Percentiles rank a stretch among this genome's conserved stretches.
phyloP scores from a whole-genome alignment of 257 asterid genomes.

The Anisodus tanguticus region DNA sequence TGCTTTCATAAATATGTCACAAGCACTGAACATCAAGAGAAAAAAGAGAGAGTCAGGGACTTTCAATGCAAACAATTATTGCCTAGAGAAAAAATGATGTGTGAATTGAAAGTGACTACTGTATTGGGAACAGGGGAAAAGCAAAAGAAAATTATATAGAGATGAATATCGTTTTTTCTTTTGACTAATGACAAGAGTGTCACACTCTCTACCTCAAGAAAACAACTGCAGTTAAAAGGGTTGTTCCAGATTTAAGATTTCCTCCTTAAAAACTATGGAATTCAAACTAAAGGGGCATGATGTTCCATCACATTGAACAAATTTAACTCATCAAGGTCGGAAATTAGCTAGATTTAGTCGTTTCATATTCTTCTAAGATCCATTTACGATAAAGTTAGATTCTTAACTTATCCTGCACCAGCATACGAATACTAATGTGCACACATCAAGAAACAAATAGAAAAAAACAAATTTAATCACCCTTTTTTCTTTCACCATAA shows the following conservation, averaged over 20 bases:
- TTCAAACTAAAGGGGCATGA: background rate
- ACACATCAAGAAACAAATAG: background rate
- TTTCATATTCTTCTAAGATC: background rate
- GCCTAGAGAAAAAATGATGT: background rate
- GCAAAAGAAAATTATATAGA: background rate
- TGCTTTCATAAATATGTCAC: slow-evolving; percentile 5
- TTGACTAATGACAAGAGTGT: background rate
- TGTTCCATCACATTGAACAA: background rate
- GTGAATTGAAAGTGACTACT: background rate
- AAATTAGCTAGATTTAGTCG: background rate
- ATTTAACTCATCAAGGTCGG: background rate
- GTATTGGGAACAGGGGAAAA: background rate
- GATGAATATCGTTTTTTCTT: background rate
- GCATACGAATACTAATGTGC: background rate
- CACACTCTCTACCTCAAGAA: background rate
- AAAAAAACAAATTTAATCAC: background rate
- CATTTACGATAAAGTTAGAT: background rate
- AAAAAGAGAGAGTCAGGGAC: background rate
- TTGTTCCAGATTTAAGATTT: background rate
- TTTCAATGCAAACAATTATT: background rate
- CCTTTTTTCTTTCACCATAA: background rate
- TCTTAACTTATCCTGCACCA: background rate
- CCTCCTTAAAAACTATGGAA: background rate
- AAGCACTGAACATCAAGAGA: background rate
- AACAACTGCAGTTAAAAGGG: background rate